A percentile compares a stretch with the other conserved stretches of the same genome.
Conservation (phyloP, 176 grass and related monocot genomes). For the Secale cereale region DNA sequence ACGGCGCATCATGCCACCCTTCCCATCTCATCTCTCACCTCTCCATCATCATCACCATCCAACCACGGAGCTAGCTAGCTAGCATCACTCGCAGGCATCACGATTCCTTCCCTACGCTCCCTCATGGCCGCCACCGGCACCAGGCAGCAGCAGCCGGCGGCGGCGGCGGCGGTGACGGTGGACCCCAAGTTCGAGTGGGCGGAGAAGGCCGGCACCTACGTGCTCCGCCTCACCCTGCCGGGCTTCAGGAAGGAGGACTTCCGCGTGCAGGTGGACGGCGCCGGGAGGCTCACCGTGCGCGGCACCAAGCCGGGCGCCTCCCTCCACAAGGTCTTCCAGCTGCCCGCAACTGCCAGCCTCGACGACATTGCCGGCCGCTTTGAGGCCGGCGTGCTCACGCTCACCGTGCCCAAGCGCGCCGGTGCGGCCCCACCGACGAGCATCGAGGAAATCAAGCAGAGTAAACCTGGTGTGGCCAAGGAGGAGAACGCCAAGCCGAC, state of each 20-base stretch:
- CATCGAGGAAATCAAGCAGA: background rate
- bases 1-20: background rate
- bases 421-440: background rate
- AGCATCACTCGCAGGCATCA: background rate
- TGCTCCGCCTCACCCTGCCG: background rate
- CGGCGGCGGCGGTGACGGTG: background rate
- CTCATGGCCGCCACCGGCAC: background rate
- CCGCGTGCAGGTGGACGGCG: conserved; percentile 45
- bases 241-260: conserved; percentile 66
- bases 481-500: background rate
- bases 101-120: background rate
- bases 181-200: background rate
- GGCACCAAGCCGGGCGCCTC: background rate
- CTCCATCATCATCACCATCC: background rate
- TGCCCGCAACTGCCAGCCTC: conserved; percentile 35
- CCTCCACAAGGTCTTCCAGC: conserved; percentile 48
- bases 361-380: conserved; percentile 47
- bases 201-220: background rate
- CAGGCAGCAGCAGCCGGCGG: background rate
- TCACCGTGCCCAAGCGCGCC: conserved; percentile 44
- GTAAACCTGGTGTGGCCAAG: background rate
- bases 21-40: background rate
- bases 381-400: conserved; percentile 24
- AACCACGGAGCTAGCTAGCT: too few species aligned
- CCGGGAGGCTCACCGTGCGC: conserved; percentile 51